Conservation (phyloP, 2,329 filamentous ascomycete species). For the Thelonectria olida region DNA sequence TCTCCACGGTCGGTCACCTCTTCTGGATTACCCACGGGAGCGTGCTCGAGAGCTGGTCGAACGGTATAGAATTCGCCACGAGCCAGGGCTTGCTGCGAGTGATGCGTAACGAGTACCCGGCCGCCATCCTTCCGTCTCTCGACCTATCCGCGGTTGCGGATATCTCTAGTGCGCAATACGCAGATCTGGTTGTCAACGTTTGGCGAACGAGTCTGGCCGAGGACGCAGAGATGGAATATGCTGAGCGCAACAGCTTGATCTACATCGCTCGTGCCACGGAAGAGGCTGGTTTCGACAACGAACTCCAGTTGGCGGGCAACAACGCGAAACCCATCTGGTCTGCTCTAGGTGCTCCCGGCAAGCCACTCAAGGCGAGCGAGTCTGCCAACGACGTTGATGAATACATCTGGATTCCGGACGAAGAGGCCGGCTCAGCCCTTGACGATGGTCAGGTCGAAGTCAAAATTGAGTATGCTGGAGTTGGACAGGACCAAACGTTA, state of each 20-base stretch:
- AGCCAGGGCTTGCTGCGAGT: neutral
- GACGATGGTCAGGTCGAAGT: neutral
- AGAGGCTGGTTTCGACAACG: neutral
- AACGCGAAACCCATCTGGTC: neutral
- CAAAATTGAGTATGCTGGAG: neutral
- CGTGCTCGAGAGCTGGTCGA: neutral
- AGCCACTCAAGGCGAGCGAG: neutral
- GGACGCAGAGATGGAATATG: neutral
- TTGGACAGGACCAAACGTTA: neutral
- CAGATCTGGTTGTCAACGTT: neutral
- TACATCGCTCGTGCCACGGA: neutral
- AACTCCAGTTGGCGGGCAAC: neutral
- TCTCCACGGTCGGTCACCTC: neutral
- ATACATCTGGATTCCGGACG: neutral
- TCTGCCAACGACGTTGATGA: neutral
- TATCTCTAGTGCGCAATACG: neutral
- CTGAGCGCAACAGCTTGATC: neutral
- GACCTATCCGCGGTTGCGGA: neutral
- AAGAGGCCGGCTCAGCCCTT: neutral
- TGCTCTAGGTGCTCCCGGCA: neutral
- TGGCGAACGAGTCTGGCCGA: neutral
- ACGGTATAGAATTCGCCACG: neutral
- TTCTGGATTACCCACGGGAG: neutral
- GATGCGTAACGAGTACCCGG: neutral
- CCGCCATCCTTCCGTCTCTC: neutral